Conservation (phyloP, 1,284 basidiomycete genomes). For the Pseudozyma tsukubaensis region DNA sequence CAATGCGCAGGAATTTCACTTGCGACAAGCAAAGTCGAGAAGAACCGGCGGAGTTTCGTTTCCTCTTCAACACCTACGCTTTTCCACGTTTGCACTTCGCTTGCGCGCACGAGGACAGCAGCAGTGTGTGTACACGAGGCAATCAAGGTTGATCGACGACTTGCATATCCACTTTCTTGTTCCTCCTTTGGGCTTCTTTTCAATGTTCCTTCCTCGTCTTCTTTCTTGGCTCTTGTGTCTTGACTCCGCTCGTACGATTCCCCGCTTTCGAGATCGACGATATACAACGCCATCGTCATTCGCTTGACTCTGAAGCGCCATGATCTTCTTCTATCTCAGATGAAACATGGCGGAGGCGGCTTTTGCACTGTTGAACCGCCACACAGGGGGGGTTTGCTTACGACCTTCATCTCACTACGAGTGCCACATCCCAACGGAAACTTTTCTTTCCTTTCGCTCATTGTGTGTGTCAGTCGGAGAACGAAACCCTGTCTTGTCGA, state of each 20-base stretch:
- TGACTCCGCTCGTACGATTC: background rate
- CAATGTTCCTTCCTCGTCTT: background rate
- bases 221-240: background rate
- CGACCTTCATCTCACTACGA: background rate
- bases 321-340: no score
- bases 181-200: background rate
- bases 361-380: no score
- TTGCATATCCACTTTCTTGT: constrained; percentile 4
- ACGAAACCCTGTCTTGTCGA: background rate
- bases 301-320: no score
- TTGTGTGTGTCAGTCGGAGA: background rate
- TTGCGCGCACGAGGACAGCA: background rate
- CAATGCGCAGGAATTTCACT: background rate
- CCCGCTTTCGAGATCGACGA: no score
- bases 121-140: background rate
- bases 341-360: no score
- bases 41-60: background rate
- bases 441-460: background rate
- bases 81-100: background rate
- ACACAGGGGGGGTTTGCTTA: no score
- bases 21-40: background rate
- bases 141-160: constrained; percentile 4
- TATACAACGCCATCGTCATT: no score
- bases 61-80: constrained; percentile 2
- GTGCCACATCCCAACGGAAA: background rate